phyloP scores from a whole-genome alignment of 345 rosid genomes.

The Syzygium aqueum region DNA sequence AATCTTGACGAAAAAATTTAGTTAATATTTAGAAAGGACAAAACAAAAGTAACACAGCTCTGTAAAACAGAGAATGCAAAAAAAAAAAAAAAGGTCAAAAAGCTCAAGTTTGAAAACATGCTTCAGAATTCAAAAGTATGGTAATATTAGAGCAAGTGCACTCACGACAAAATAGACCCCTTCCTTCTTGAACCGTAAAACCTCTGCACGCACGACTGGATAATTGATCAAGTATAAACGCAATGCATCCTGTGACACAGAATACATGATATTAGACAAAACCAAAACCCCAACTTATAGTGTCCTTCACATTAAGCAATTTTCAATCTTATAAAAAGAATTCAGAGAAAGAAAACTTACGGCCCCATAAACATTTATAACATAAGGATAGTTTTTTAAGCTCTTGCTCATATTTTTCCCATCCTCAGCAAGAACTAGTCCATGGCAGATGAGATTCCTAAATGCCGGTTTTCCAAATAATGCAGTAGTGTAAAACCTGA shows the following conservation, averaged over 20 bases:
- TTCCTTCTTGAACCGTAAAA: slow-evolving; percentile 85
- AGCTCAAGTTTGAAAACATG: neutral
- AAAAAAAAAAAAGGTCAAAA: neutral
- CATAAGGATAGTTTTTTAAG: slow-evolving; percentile 83
- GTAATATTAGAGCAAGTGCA: slow-evolving; percentile 1
- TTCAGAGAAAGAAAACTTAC: slow-evolving; percentile 34
- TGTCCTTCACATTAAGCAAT: neutral
- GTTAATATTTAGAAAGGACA: too few species aligned
- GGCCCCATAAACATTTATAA: slow-evolving; percentile 90
- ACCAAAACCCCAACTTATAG: neutral
- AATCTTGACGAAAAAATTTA: too few species aligned
- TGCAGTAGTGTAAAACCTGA: slow-evolving; percentile 98
- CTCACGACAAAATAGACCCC: slow-evolving; percentile 95
- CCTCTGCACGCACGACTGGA: slow-evolving; percentile 97
- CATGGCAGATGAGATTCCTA: slow-evolving; percentile 90
- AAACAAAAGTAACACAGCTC: too few species aligned
- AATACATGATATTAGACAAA: neutral
- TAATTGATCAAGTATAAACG: slow-evolving; percentile 89
- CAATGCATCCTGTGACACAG: slow-evolving; percentile 66
- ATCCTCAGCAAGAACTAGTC: slow-evolving; percentile 95
- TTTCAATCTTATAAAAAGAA: neutral
- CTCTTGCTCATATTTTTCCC: slow-evolving; percentile 98
- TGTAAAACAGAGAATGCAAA: neutral
- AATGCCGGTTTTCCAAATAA: slow-evolving; percentile 93
- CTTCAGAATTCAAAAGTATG: neutral